Base-by-base conservation (phyloP, 768 basidiomycete genomes). In the Dendrothele bispora region DNA sequence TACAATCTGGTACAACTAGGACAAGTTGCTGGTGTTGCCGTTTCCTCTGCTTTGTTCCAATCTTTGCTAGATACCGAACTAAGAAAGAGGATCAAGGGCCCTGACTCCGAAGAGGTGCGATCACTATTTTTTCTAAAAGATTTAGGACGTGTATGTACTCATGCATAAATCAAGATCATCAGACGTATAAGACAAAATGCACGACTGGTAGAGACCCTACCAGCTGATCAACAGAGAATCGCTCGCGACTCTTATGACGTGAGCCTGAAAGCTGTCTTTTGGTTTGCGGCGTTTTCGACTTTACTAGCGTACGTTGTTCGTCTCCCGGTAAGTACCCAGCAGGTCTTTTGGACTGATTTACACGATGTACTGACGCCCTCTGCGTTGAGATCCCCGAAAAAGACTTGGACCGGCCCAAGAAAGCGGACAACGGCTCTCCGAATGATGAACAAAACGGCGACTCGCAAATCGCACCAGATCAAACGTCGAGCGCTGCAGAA, bases 41-140 rank as follows among this genome's bases (percentile, higher is more conserved):
- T 79, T 15, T 75, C 81, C 0, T 75, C 80, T 0, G 83, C 83
- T 2, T 55, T 84, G 14, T 84, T 84, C 65, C 83, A 84, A 51
- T 72, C 70, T 14, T 64, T 65, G 32, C 71, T 84, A 27, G 69
- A 70, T 27, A 49, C 43, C 4, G 78, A 80, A 50, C 64, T 84
- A 12, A 66, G 60, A 21, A 59, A 64, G 25, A 70, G 78, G 3
- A 75, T 84, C 39, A 66, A 67, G 1, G 62, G 61, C 1, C 68
- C 70, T 3, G 69, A 69, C 48, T 66, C 79, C 2, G 70, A 72
- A 5, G 67, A 78, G 59, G 83, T 75, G 24, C 20, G 60, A 50
- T 4, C 32, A 38, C 10, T 20, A 39, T 7, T 22, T 35, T 25
- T 34, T n/a, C 5, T 14, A n/a, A n/a, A n/a, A n/a, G n/a, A n/a